Evolutionary conservation across 2,329 filamentous ascomycete species (phyloP), one percentile per base, ranked within the genome.

Genomic region (Neocucurbitaria cava): DNA sequence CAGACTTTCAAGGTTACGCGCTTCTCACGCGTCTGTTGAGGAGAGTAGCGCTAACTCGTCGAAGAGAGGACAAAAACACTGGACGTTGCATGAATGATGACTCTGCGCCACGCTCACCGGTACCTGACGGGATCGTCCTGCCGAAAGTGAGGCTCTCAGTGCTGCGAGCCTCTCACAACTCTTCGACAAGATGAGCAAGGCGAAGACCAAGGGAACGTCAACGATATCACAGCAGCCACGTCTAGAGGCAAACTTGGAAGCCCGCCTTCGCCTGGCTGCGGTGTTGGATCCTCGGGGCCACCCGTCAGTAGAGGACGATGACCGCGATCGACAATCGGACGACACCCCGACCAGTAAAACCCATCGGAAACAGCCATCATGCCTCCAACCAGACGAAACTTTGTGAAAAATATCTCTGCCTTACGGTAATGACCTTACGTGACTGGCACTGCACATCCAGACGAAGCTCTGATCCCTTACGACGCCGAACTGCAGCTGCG

Each of bases 11-110:
- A 26, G 21, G 30, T 9, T 45, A 47, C 60, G 52, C 54, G 54
- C 61, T 35, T 57, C 46, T 51, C 15, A 59, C 52, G 58, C 58
- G 53, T 66, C 58, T 55, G 62, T 26, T 53, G 50, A 56, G 54
- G 61, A n/a, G 46, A 47, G 46, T 17, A 23, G 42, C 46, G 48
- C 54, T 58, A 60, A 46, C 45, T 54, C 49, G 44, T 47, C 41
- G 44, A 49, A 41, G 49, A 49, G 48, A 39, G 33, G 41, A 48
- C 49, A 45, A 53, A 58, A 56, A 59, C 56, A 56, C 43, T 52
- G 46, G 53, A 46, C 30, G 52, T 61, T 54, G 54, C 59, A 64
- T 56, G 41, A 55, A 50, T 17, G 38, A 55, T 44, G 52, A 49
- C 51, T 30, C 38, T 30, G 46, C 46, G 38, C 45, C 42, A 48